Conservation (phyloP, 1,139 yeast species). For the Hemisphaericaspora subhashii region DNA sequence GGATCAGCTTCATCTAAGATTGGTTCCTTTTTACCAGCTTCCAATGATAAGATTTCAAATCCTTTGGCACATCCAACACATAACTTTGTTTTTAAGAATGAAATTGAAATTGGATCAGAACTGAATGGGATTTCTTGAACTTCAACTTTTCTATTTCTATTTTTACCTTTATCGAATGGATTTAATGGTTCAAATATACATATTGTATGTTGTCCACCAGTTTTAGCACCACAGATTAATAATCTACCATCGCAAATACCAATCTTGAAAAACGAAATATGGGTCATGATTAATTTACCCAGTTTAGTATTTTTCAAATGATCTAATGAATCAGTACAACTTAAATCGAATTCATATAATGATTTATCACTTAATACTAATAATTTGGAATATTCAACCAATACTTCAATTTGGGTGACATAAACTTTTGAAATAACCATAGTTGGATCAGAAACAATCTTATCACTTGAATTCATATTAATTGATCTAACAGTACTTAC, state of each 20-base stretch:
- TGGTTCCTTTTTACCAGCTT: slow-evolving; percentile 72
- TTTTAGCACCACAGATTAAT: slow-evolving; percentile 86
- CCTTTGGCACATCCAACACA: slow-evolving; percentile 97
- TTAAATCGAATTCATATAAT: slow-evolving; percentile 77
- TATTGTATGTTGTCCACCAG: slow-evolving; percentile 67
- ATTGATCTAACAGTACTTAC: slow-evolving; percentile 61
- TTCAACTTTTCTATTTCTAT: slow-evolving; percentile 67
- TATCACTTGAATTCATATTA: slow-evolving; percentile 44
- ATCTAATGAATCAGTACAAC: slow-evolving; percentile 67
- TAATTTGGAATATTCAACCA: slow-evolving; percentile 87
- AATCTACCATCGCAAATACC: slow-evolving; percentile 91
- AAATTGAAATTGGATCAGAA: slow-evolving; percentile 88
- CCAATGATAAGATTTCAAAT: slow-evolving; percentile 87
- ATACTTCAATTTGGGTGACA: slow-evolving; percentile 85
- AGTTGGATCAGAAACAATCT: slow-evolving; percentile 70
- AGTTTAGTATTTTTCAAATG: slow-evolving; percentile 68
- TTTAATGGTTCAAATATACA: slow-evolving; percentile 80
- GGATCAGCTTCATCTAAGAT: slow-evolving; percentile 95
- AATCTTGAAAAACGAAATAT: slow-evolving; percentile 84
- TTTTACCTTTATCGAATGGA: slow-evolving; percentile 53
- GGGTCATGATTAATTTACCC: slow-evolving; percentile 78
- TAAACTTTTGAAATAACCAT: slow-evolving; percentile 74
- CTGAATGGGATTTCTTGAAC: slow-evolving; percentile 77
- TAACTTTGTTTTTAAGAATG: slow-evolving; percentile 81
- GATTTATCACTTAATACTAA: slow-evolving; percentile 82